phyloP scores from a whole-genome alignment of 805 yeast genomes.

The Candida railenensis region DNA sequence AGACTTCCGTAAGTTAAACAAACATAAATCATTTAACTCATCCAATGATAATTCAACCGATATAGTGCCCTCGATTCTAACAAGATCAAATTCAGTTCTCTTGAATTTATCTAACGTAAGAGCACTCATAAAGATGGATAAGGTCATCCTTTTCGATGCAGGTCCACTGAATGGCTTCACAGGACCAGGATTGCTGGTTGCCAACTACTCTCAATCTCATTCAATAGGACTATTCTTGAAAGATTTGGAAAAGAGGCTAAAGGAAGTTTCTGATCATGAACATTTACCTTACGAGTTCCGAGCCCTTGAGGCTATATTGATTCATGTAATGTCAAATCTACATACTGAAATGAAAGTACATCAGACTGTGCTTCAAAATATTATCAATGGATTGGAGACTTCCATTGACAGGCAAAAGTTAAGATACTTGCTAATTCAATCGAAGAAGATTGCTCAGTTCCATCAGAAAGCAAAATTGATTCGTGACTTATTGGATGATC shows the following conservation, averaged over 20 bases:
- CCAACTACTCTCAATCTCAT: slow-evolving; percentile 38
- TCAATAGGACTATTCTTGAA: slow-evolving; percentile 43
- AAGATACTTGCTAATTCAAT: slow-evolving; percentile 75
- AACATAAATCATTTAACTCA: slow-evolving; percentile 11
- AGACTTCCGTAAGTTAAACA: slow-evolving; percentile 55
- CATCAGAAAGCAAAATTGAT: slow-evolving; percentile 80
- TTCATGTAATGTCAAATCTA: slow-evolving; percentile 74
- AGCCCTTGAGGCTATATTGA: slow-evolving; percentile 84
- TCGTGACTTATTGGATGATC: slow-evolving; percentile 79
- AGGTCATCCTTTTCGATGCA: slow-evolving; percentile 47
- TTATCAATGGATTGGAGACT: slow-evolving; percentile 74
- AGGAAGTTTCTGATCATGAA: slow-evolving; percentile 26
- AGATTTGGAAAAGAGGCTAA: slow-evolving; percentile 40
- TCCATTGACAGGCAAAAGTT: slow-evolving; percentile 79
- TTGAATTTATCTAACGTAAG: slow-evolving; percentile 49
- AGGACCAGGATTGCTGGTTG: slow-evolving; percentile 25
- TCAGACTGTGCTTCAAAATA: slow-evolving; percentile 68
- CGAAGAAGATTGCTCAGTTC: slow-evolving; percentile 81
- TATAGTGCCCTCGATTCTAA: slow-evolving; percentile 56
- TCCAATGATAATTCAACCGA: slow-evolving; percentile 24
- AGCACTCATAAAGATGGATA: slow-evolving; percentile 52
- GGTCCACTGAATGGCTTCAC: slow-evolving; percentile 7
- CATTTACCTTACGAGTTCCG: slow-evolving; percentile 81
- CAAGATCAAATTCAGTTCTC: slow-evolving; percentile 46
- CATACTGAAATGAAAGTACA: slow-evolving; percentile 87